These are phyloP conservation scores for Colletotrichum truncatum DNA, from an alignment of 2,329 filamentous ascomycete genomes.

Conservation along the genomic window DNA sequence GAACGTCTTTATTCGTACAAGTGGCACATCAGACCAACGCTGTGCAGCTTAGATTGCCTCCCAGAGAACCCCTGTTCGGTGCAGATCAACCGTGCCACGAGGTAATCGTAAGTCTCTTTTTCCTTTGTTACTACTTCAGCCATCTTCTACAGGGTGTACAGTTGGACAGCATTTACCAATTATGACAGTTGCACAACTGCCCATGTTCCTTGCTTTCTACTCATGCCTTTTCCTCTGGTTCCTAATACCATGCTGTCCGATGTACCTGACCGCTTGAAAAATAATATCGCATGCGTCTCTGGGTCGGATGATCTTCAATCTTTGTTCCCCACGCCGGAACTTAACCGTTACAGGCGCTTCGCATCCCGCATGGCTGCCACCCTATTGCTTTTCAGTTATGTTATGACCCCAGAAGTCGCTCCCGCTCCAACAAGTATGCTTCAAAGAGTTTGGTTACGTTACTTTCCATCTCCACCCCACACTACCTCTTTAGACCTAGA, in stretches of 20 bases:
- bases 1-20: background rate
- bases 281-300: slow-evolving; percentile 3
- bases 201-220: background rate
- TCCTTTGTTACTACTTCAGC: slow-evolving; percentile 35
- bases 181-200: background rate
- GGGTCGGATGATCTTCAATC: slow-evolving; percentile 10
- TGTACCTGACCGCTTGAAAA: background rate
- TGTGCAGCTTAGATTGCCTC: slow-evolving; percentile 6
- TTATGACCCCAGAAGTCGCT: background rate
- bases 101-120: no score
- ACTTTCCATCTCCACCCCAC: slow-evolving; percentile 1
- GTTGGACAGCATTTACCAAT: background rate
- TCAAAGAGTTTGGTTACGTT: slow-evolving; percentile 3
- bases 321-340: slow-evolving; percentile 3
- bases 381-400: slow-evolving; percentile 6
- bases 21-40: background rate
- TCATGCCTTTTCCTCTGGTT: background rate
- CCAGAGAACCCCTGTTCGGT: slow-evolving; percentile 2
- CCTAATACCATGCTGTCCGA: background rate
- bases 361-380: slow-evolving; percentile 23
- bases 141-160: slow-evolving; percentile 5
- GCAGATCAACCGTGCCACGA: background rate
- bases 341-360: slow-evolving; percentile 26
- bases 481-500: background rate
- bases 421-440: background rate